Conservation (phyloP, 768 basidiomycete genomes). For the Trametes villosa region DNA sequence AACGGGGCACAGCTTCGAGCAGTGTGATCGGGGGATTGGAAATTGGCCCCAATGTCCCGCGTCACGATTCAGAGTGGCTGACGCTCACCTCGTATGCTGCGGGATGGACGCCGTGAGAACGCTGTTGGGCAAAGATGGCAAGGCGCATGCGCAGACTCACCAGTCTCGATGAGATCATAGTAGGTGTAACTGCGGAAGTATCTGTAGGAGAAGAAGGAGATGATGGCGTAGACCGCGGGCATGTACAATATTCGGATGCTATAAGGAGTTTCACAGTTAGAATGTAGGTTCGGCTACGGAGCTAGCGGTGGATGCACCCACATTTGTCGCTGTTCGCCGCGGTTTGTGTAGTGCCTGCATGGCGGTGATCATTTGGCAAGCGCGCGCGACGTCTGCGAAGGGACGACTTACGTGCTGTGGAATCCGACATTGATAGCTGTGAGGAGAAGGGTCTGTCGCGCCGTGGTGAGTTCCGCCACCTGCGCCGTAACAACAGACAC, state of each 20-base stretch:
- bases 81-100: slow-evolving; percentile 68
- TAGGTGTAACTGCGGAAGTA: slow-evolving; percentile 81
- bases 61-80: neutral
- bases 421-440: slow-evolving; percentile 56
- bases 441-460: slow-evolving; percentile 59
- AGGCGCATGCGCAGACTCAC: slow-evolving; percentile 37
- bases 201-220: slow-evolving; percentile 87
- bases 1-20: too few species aligned
- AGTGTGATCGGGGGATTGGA: neutral
- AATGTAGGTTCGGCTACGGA: neutral
- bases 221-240: slow-evolving; percentile 80
- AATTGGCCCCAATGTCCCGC: neutral
- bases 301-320: slow-evolving; percentile 34
- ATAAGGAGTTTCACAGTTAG: neutral
- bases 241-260: slow-evolving; percentile 84
- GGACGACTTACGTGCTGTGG: slow-evolving; percentile 62
- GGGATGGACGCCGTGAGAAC: slow-evolving; percentile 39
- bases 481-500: slow-evolving; percentile 4
- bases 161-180: slow-evolving; percentile 54
- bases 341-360: slow-evolving; percentile 71
- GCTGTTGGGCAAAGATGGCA: slow-evolving; percentile 5
- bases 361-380: neutral
- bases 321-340: slow-evolving; percentile 81
- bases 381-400: neutral
- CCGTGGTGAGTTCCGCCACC: neutral